These are phyloP conservation scores for Hymenochaete sp. DNA, from an alignment of 1,284 basidiomycete genomes.

Conservation along the genomic window DNA sequence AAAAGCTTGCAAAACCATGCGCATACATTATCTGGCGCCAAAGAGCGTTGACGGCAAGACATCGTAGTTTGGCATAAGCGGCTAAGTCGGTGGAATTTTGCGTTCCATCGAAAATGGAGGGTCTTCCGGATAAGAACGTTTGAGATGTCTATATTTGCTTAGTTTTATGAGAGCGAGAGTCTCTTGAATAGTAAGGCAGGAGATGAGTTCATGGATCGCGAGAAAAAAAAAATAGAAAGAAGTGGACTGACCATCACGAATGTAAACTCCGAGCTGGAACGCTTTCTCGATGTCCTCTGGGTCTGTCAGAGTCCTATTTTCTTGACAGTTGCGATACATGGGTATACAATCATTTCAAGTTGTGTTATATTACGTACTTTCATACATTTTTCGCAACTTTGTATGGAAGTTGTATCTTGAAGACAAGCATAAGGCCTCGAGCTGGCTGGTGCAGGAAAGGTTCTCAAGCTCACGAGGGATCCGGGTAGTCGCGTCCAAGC, in stretches of 20 bases:
- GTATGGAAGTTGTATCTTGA: constrained; percentile 67
- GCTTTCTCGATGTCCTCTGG: constrained; percentile 71
- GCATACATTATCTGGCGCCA: no score
- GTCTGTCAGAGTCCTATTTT: constrained; percentile 64
- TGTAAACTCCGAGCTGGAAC: constrained; percentile 74
- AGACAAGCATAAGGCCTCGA: constrained; percentile 15
- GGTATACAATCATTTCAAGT: background rate
- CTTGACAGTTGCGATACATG: constrained; percentile 30
- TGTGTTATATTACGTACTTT: constrained; percentile 40
- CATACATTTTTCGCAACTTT: constrained; percentile 58
- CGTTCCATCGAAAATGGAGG: no score
- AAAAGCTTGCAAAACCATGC: no score
- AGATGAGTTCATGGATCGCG: background rate
- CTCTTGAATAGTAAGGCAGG: constrained; percentile 38
- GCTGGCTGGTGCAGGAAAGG: constrained; percentile 17
- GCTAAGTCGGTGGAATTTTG: no score
- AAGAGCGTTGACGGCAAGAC: no score
- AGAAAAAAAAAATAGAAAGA: background rate
- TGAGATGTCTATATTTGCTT: constrained; percentile 79
- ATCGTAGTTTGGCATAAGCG: no score
- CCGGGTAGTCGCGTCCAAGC: constrained; percentile 70
- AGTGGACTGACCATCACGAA: constrained; percentile 69
- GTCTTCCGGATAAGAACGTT: constrained; percentile 64
- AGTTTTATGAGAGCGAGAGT: constrained; percentile 80
- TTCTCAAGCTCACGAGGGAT: constrained; percentile 49